Evolutionary conservation across 805 yeast genomes (phyloP).

Genomic region (Starmerella riodocensis): DNA sequence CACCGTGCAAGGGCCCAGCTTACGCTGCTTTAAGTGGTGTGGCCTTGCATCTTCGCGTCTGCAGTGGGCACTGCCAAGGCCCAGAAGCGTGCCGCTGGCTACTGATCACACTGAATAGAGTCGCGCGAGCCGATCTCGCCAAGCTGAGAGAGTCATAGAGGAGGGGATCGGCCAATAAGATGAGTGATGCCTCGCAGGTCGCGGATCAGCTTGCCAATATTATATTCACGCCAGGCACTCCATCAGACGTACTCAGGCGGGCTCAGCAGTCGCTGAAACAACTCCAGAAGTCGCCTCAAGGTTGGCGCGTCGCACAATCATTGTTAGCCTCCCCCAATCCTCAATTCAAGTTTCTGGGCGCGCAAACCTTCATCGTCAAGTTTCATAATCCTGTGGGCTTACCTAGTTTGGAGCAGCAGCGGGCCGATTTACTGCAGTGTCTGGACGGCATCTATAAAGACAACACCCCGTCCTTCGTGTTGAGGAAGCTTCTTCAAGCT

Average conservation of each 20-base stretch:
- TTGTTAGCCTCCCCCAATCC: constrained; percentile 32
- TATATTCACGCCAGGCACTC: constrained; percentile 14
- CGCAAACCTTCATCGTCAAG: constrained; percentile 56
- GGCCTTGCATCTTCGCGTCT: no score
- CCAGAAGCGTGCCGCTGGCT: no score
- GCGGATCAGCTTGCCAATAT: constrained; percentile 14
- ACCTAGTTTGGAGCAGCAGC: constrained; percentile 1
- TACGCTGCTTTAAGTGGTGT: no score
- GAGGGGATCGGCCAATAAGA: no score
- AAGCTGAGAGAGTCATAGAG: no score
- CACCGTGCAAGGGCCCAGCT: no score
- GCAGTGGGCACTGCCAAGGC: no score
- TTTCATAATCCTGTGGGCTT: constrained; percentile 12
- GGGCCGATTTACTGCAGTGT: constrained; percentile 19
- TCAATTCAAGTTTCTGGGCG: constrained; percentile 56
- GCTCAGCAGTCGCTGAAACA: constrained; percentile 44
- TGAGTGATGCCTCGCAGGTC: no score
- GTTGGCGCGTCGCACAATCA: constrained; percentile 43
- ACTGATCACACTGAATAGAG: no score
- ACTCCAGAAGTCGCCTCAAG: constrained; percentile 44
- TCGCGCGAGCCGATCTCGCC: no score
- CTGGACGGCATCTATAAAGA: constrained; percentile 11
- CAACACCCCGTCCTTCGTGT: constrained; percentile 30
- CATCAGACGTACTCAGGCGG: constrained; percentile 10
- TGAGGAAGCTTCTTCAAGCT: constrained; percentile 46